Evolutionary conservation across 2,329 filamentous ascomycete species (phyloP).

Genomic region (Drechslerella stenobrocha): DNA sequence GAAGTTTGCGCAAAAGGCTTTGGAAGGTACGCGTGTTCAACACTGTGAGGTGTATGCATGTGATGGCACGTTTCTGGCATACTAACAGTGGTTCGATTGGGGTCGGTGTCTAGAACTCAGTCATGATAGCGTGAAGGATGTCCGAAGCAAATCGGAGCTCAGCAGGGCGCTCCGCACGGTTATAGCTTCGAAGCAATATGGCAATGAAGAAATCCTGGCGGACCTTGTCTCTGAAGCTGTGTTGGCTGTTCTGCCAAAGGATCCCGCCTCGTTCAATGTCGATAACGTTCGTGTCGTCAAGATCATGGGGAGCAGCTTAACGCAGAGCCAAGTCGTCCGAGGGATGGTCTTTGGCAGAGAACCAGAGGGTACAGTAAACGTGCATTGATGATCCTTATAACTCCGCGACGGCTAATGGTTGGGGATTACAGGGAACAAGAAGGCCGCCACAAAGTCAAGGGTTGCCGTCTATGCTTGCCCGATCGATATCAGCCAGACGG

Average conservation of each 20-base stretch:
- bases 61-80: too few species aligned
- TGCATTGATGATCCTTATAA: neutral
- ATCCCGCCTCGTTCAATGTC: constrained; percentile 93
- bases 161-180: constrained; percentile 95
- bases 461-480: constrained; percentile 96
- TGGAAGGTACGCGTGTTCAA: constrained; percentile 65
- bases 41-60: neutral
- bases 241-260: constrained; percentile 90
- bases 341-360: constrained; percentile 98
- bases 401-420: neutral
- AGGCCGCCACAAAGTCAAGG: constrained; percentile 90
- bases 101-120: constrained; percentile 69
- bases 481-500: constrained; percentile 92
- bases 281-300: constrained; percentile 99
- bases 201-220: constrained; percentile 85
- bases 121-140: constrained; percentile 85
- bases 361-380: constrained; percentile 68
- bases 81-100: too few species aligned
- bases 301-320: constrained; percentile 96
- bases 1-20: constrained; percentile 76
- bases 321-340: constrained; percentile 91
- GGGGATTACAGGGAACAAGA: constrained; percentile 62
- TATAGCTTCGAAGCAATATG: constrained; percentile 93
- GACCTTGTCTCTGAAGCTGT: constrained; percentile 81
- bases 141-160: constrained; percentile 78